Evolutionary conservation across 805 yeast genomes (phyloP), one percentile per base, ranked within the genome.

Genomic region (Sugiyamaella qingdaonensis): DNA sequence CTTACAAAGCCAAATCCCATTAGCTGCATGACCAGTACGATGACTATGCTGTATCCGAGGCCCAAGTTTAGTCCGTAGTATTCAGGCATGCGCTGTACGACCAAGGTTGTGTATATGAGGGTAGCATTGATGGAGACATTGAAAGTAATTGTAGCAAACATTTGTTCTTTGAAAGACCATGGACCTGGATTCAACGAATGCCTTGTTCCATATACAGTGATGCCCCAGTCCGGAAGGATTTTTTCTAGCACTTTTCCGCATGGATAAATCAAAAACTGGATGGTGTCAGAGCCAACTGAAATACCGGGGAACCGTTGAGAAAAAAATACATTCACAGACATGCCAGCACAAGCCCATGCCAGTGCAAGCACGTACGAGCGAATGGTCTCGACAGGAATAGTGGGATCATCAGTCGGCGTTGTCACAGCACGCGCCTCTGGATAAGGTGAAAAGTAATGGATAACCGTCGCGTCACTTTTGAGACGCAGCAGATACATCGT

Each of bases 141-240:
- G 57, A 64, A 63, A 29, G 65, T 59, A 16, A 68, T 51, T 1
- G 88, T 79, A 1, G 84, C 72, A 54, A 84, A 73, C 82, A 82
- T 80, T 64, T 84, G 88, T 61, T 84, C 88, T 61, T 84, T 84
- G 56, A 66, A 72, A 29, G 74, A 69, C 84, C 86, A 84, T 10
- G 85, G 84, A 10, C 87, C 85, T 2, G 84, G 85, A 64, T 81
- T 81, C 51, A 82, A 64, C 7, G 74, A 72, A n/a, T n/a, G n/a
- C n/a, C n/a, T n/a, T n/a, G n/a, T n/a, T n/a, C n/a, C n/a, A 13
- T n/a, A 13, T 10, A 21, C 24, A 31, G 62, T 70, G 59, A 78
- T 61, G 4, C 75, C 72, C 69, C 70, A 71, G 53, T 75, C 76
- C 24, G 85, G 84, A 16, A 79, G 54, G n/a, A n/a, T n/a, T 73